Evolutionary conservation across 306 rosid species (phyloP), one percentile per base, ranked within the genome.

Genomic region (Corylus avellana): DNA sequence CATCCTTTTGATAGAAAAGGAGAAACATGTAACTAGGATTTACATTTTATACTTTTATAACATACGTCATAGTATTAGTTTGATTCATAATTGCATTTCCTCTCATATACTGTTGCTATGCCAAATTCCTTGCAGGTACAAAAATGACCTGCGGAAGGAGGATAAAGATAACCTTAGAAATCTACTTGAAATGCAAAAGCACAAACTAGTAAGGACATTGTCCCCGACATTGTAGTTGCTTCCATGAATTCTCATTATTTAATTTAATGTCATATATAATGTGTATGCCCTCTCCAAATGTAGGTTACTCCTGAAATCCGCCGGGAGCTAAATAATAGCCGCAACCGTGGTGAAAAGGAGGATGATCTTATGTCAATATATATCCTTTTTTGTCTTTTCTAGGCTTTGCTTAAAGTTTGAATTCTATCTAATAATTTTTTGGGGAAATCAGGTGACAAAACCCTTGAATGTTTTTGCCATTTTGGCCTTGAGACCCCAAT

Each of bases 241-340:
- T 81, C 63, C 16, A 39, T 46, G 9, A 53, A 37, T 46, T 50
- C 57, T 25, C 37, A 5, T 25, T 25, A 29, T 80, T 27, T 51
- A 76, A 62, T 49, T 58, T 83, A 73, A 49, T 69, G 63, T 66
- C 17, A 56, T 75, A 48, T 72, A 58, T 85, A 22, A 73, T 74
- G 32, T 66, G 44, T 22, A 3, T 72, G 59, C 47, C 37, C 54
- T 32, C 12, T 75, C 32, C 78, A 17, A 75, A 79, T 87, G 71
- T 84, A 95, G 98, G 94, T 95, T 85, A 91, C 98, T 47, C 98
- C 94, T 62, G 98, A 92, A 92, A 91, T 95, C 73, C 70, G 67
- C 75, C 87, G 90, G 79, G 98, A 95, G 88, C 88, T 92, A 71
- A 73, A 84, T 79, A 83, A 85, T 82, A 90, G 98, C 80, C 96